Conservation (phyloP, 2,329 filamentous ascomycete species). For the Fusarium coffeatum region DNA sequence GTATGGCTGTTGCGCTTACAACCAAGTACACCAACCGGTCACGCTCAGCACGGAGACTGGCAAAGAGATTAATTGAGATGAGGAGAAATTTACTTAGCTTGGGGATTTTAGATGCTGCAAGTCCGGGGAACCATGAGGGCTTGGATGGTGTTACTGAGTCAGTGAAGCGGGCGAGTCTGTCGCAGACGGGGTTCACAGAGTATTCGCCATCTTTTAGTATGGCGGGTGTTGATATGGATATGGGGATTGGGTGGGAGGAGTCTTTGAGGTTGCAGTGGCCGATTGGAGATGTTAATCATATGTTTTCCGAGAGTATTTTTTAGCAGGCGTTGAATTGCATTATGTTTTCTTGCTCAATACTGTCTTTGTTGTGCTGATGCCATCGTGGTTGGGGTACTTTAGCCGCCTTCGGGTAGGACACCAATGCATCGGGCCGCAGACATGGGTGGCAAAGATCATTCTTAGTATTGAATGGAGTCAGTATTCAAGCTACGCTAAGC, state of each 20-base stretch:
- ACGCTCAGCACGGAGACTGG: slow-evolving; percentile 16
- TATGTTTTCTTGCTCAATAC: background rate
- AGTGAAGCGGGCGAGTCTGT: slow-evolving; percentile 8
- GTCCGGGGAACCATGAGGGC: slow-evolving; percentile 10
- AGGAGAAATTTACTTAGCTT: slow-evolving; percentile 14
- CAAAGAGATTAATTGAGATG: slow-evolving; percentile 26
- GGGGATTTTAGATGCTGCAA: slow-evolving; percentile 8
- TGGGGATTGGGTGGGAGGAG: slow-evolving; percentile 31
- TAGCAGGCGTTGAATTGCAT: background rate
- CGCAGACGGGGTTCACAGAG: slow-evolving; percentile 3
- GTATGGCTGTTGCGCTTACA: slow-evolving; percentile 25
- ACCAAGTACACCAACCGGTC: slow-evolving; percentile 22
- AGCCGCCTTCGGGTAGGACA: background rate
- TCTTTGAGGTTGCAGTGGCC: slow-evolving; percentile 29
- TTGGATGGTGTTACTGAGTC: slow-evolving; percentile 23
- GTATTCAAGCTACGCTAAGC: background rate
- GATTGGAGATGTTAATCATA: slow-evolving; percentile 31
- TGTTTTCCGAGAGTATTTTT: slow-evolving; percentile 33
- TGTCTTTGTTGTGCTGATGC: background rate
- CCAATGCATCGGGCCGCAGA: background rate
- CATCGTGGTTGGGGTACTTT: background rate
- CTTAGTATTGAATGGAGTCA: background rate
- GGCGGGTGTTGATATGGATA: slow-evolving; percentile 19
- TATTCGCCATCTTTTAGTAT: slow-evolving; percentile 21
- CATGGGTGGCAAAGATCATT: background rate